Evolutionary conservation across 495 filamentous ascomycete genomes (phyloP).

Genomic region (Annulohypoxylon moriforme): DNA sequence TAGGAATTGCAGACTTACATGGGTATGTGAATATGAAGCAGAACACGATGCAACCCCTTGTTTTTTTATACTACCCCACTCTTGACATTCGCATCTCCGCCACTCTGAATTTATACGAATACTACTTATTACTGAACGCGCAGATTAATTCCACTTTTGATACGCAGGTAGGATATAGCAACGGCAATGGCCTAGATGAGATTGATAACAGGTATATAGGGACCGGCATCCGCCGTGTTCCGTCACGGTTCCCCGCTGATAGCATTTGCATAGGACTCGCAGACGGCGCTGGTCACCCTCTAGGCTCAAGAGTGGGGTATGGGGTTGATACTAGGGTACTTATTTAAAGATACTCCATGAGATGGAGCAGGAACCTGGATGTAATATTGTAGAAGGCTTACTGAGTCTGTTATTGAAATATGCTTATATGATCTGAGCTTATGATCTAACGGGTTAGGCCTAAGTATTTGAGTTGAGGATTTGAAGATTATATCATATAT

Average conservation of each 20-base stretch:
- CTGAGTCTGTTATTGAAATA: neutral
- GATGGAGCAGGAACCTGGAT: neutral
- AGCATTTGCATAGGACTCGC: conserved; percentile 5
- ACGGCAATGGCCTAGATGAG: neutral
- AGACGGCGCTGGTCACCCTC: neutral
- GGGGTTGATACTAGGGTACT: neutral
- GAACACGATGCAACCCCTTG: neutral
- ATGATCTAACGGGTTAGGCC: neutral
- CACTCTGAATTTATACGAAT: neutral
- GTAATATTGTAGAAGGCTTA: neutral
- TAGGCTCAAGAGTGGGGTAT: neutral
- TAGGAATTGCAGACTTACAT: neutral
- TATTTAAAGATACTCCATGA: neutral
- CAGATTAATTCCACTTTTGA: neutral
- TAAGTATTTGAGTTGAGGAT: neutral
- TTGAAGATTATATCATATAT: neutral
- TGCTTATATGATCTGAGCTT: neutral
- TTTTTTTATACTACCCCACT: neutral
- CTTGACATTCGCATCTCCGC: neutral
- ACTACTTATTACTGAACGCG: neutral
- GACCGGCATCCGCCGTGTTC: conserved; percentile 31
- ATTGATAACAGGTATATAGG: neutral
- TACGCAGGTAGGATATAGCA: neutral
- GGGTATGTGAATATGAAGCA: neutral
- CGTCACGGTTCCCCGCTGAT: conserved; percentile 22